phyloP scores from a whole-genome alignment of 352 stramenopile genomes.

The Globisporangium camurandrum region DNA sequence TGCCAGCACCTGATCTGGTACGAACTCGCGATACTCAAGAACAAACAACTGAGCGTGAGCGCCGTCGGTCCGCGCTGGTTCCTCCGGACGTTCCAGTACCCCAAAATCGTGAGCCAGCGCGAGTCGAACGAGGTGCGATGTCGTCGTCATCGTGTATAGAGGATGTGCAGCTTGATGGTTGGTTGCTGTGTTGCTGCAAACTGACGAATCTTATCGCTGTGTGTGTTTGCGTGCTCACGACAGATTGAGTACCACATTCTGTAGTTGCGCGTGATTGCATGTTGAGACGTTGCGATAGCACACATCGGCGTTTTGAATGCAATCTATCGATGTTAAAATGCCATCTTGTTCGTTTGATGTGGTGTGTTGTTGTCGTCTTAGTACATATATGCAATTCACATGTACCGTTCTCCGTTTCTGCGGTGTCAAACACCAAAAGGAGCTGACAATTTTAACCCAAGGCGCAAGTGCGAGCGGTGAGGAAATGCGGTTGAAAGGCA shows the following conservation, averaged over 20 bases:
- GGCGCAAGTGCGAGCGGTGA: too few relatives aligned
- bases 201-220: not conserved
- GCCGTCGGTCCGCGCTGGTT: conserved; percentile 56
- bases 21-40: conserved; percentile 50
- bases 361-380: too few relatives aligned
- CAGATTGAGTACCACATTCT: conserved; percentile 69
- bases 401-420: too few relatives aligned
- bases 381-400: too few relatives aligned
- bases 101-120: conserved; percentile 43
- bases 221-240: not conserved
- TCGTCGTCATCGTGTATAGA: not conserved
- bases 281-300: too few relatives aligned
- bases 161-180: not conserved
- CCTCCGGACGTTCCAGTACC: conserved; percentile 57
- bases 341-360: too few relatives aligned
- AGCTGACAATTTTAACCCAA: too few relatives aligned
- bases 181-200: not conserved
- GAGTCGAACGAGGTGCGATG: conserved; percentile 60
- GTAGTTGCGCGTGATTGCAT: too few relatives aligned
- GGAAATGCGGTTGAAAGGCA: too few relatives aligned
- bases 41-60: conserved; percentile 57
- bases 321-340: too few relatives aligned
- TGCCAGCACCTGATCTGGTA: conserved; percentile 75
- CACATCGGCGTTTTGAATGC: too few relatives aligned
- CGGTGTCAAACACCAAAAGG: too few relatives aligned